A percentile compares a stretch with the other conserved stretches of the same genome.
phyloP scores from a whole-genome alignment of 208 protist species.

The Jaenimonas drosophilae region DNA sequence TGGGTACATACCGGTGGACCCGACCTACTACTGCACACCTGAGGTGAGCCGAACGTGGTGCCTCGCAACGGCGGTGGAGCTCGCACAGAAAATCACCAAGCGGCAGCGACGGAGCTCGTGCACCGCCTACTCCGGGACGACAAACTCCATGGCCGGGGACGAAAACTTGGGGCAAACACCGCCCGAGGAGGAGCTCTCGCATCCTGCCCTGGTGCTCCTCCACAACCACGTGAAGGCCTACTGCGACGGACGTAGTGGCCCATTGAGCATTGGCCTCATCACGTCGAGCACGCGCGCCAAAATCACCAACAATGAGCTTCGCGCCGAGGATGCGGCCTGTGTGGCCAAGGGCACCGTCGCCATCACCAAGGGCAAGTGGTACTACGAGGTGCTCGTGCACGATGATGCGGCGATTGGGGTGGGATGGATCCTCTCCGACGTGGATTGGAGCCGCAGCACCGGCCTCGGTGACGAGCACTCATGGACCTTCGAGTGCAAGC shows the following conservation, averaged over 20 bases:
- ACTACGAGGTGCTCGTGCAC: constrained; percentile 74
- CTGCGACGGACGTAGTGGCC: constrained; percentile 37
- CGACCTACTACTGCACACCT: constrained; percentile 40
- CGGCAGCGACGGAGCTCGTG: no score
- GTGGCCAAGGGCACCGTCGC: constrained; percentile 58
- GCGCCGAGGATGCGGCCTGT: constrained; percentile 40
- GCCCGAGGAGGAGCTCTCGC: background rate
- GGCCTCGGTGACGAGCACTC: constrained; percentile 52
- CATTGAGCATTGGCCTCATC: constrained; percentile 42
- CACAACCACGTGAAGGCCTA: constrained; percentile 4
- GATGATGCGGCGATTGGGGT: constrained; percentile 9
- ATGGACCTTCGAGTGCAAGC: constrained; percentile 74
- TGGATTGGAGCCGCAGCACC: constrained; percentile 10
- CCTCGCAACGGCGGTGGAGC: constrained; percentile 29
- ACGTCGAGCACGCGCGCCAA: constrained; percentile 18
- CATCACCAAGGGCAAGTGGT: constrained; percentile 72
- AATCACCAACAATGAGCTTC: constrained; percentile 17
- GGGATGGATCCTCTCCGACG: constrained; percentile 3
- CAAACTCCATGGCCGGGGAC: background rate
- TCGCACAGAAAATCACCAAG: constrained; percentile 1
- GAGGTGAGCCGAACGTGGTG: constrained; percentile 41
- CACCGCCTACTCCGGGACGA: no score
- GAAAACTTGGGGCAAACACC: background rate
- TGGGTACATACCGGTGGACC: constrained; percentile 68
- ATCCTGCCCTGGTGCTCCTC: constrained; percentile 7